These are phyloP conservation scores for Rhizopogon roseolus DNA, from an alignment of 768 basidiomycete genomes.

Conservation along the genomic window DNA sequence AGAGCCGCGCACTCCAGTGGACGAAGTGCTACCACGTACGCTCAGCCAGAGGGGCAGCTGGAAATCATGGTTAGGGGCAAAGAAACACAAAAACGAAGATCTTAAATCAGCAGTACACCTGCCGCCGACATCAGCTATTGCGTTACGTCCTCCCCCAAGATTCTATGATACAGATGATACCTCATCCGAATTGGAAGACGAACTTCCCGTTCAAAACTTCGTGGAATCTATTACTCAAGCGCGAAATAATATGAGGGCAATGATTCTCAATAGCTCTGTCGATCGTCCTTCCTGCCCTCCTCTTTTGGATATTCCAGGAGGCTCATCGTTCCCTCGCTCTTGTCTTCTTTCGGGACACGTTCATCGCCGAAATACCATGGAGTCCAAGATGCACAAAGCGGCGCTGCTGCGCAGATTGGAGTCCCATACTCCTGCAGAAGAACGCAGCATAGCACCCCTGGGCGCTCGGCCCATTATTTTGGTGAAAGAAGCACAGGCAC, in stretches of 20 bases:
- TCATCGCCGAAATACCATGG: slow-evolving; percentile 34
- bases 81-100: slow-evolving; percentile 24
- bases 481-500: slow-evolving; percentile 22
- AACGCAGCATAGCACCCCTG: slow-evolving; percentile 41
- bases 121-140: slow-evolving; percentile 18
- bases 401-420: slow-evolving; percentile 45
- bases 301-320: slow-evolving; percentile 34
- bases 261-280: slow-evolving; percentile 44
- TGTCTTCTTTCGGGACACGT: slow-evolving; percentile 37
- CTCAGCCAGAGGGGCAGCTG: slow-evolving; percentile 44
- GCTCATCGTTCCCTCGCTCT: slow-evolving; percentile 51
- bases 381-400: slow-evolving; percentile 44
- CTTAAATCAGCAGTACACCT: slow-evolving; percentile 27
- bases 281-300: slow-evolving; percentile 40
- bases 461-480: slow-evolving; percentile 26
- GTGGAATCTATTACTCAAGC: slow-evolving; percentile 26
- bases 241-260: slow-evolving; percentile 33
- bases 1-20: slow-evolving; percentile 55
- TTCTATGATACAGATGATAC: slow-evolving; percentile 26
- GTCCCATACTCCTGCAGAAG: slow-evolving; percentile 35
- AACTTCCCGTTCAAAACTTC: slow-evolving; percentile 10
- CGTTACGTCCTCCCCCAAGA: slow-evolving; percentile 14
- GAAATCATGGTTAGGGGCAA: slow-evolving; percentile 51
- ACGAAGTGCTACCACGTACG: slow-evolving; percentile 36
- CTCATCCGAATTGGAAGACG: slow-evolving; percentile 35